A percentile compares a stretch with the other conserved stretches of the same genome.
Evolutionary conservation across 495 filamentous ascomycete genomes (phyloP).

Genomic region (Pseudotulostoma volvatum): DNA sequence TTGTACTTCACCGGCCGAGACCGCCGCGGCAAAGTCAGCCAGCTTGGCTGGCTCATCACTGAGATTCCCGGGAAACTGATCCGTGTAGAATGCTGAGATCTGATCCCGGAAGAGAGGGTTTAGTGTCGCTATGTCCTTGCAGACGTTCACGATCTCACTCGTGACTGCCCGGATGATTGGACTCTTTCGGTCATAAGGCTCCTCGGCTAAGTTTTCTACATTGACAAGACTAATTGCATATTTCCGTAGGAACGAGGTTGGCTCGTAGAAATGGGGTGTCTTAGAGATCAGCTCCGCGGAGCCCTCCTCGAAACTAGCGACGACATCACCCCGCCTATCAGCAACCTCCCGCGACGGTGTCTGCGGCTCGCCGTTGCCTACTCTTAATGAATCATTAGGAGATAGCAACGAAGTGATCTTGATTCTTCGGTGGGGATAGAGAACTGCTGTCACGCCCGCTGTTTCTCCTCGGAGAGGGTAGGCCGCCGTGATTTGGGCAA

Average conservation of each 20-base stretch:
- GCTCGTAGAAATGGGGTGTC: conserved; percentile 48
- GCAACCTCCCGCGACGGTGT: conserved; percentile 19
- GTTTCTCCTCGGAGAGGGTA: conserved; percentile 75
- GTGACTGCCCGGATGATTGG: conserved; percentile 76
- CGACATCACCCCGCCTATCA: conserved; percentile 79
- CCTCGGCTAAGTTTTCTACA: conserved; percentile 79
- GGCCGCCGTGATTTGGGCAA: conserved; percentile 90
- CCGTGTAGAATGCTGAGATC: conserved; percentile 91
- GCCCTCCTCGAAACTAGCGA: conserved; percentile 90
- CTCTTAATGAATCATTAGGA: conserved; percentile 28
- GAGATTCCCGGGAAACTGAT: conserved; percentile 84
- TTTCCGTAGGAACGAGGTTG: conserved; percentile 79
- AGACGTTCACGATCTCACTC: conserved; percentile 94
- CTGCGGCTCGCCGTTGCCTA: conserved; percentile 8
- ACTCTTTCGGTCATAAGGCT: conserved; percentile 77
- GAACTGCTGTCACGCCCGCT: conserved; percentile 66
- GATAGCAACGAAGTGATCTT: conserved; percentile 69
- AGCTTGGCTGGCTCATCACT: conserved; percentile 87
- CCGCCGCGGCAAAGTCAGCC: conserved; percentile 92
- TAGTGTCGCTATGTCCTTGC: conserved; percentile 85
- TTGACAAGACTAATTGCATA: conserved; percentile 85
- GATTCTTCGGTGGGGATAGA: conserved; percentile 93
- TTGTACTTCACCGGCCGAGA: conserved; percentile 72
- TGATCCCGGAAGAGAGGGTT: conserved; percentile 96
- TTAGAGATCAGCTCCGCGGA: conserved; percentile 26